Evolutionary conservation across 176 grass and related monocot genomes (phyloP).

Genomic region (Raddia guianensis): DNA sequence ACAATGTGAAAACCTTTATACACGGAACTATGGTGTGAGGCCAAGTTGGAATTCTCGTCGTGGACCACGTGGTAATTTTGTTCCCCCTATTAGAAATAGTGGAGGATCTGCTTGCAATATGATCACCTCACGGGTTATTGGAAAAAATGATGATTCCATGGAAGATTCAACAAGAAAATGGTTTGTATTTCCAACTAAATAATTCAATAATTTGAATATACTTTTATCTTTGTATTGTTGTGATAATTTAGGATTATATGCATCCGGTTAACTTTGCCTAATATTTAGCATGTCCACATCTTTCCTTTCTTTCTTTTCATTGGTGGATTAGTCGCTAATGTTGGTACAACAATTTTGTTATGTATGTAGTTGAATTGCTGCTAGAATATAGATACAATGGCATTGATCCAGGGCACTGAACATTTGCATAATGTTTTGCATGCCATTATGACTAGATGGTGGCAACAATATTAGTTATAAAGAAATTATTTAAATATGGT

Average conservation of each 20-base stretch:
- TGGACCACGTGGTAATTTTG: conserved; percentile 87
- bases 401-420: conserved; percentile 5
- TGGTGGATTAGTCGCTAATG: neutral
- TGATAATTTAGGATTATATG: conserved; percentile 25
- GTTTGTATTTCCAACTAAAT: conserved; percentile 51
- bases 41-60: conserved; percentile 73
- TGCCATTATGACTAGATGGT: neutral
- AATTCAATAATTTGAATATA: conserved; percentile 18
- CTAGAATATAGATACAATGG: conserved; percentile 1
- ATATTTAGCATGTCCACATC: neutral
- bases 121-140: conserved; percentile 59
- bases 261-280: conserved; percentile 7
- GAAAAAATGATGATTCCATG: conserved; percentile 80
- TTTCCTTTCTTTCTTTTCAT: neutral
- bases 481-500: neutral
- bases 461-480: neutral
- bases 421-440: neutral
- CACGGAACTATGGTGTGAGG: conserved; percentile 67
- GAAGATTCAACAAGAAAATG: conserved; percentile 96
- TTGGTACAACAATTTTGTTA: neutral
- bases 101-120: conserved; percentile 58
- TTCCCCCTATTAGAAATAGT: conserved; percentile 88
- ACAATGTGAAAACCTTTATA: conserved; percentile 59
- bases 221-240: conserved; percentile 21
- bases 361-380: neutral